Evolutionary conservation across 2,329 filamentous ascomycete genomes (phyloP), one percentile per base, ranked within the genome.

Genomic region (Dactylellina haptotyla): DNA sequence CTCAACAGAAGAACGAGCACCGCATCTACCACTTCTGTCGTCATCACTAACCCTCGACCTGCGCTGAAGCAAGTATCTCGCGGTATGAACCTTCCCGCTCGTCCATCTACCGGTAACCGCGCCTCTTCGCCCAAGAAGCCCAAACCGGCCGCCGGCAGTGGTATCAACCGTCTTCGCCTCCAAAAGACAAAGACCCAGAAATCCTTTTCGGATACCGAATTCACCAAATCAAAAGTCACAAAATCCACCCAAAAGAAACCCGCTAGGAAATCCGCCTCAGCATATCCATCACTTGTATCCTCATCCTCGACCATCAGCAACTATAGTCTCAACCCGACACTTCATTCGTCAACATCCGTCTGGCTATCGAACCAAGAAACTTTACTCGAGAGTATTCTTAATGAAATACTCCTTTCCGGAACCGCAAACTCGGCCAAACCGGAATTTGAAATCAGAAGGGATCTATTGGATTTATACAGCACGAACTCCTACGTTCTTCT

Each of bases 211-310:
- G 69, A 73, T 39, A 62, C 61, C 6, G 69, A 73, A 62, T 66
- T 62, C 48, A 48, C 46, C 23, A 72, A 61, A 32, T 62, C 46
- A 5, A 34, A 41, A 41, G 41, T 57, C 14, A 20, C 57, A 37
- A 66, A 73, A 34, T 46, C 58, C 8, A 6, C 54, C 18, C 39
- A 25, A 57, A 37, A 25, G 30, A 69, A 62, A 39, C 69, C 61
- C 8, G 34, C 69, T 14, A 53, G 69, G 20, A 73, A 73, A 57
- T 73, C 69, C 14, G 69, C 69, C 4, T 73, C 69, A n/a, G 46
- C 53, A 12, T 73, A 73, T 12, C 51, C 61, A 28, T 30, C 61
- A 2, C 69, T 65, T 14, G 26, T 34, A 25, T 48, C n/a, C 20
- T 43, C 50, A 34, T 54, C 50, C 23, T 20, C 43, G 14, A 26